Base-by-base conservation (phyloP, 2,329 filamentous ascomycete genomes). In the Neoarthrinium moseri region DNA sequence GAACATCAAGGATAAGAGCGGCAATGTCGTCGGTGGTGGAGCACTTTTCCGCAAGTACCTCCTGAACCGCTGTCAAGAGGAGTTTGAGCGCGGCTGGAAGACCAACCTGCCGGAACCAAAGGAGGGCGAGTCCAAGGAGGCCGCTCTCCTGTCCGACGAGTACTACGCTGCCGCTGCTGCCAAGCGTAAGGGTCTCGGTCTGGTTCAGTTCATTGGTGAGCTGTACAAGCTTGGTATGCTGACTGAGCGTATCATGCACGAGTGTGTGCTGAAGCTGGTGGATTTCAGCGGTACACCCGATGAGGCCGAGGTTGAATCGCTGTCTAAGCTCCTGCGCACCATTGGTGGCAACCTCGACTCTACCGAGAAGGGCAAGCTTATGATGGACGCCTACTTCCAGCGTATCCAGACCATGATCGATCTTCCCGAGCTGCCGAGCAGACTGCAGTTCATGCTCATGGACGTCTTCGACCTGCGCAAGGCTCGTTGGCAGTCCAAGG, bases 151-250 rank as follows among this genome's bases (percentile, higher is more conserved):
- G 57, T 96, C 92, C 0, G 94, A 99, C 51, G 94, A 97, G 66
- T 99, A 99, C 74, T 99, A 99, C 68, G 73, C 84, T 54, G 92
- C 90, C 32, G 92, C 91, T 40, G 91, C 92, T 47, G 91, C 91
- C 62, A 99, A 99, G 78, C 86, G 94, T 71, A 88, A 91, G 69
- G 94, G 94, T 72, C 87, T 99, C 54, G 94, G 94, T 85, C 82
- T 99, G 18, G 92, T 99, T 53, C 92, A 96, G 71, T 99, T 99
- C 73, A 99, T 99, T 64, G 94, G 94, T 75, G 94, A 99, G 72
- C 83, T 99, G 36, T 99, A 95, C 83, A 99, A 97, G 78, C 84
- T 99, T 50, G 86, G 87, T 66, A 99, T 99, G 94, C 81, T 99
- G 68, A 99, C 94, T 51, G 89, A 96, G 69, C 89, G 92, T 67